These are phyloP conservation scores for Sarocladiaceae sp. DNA, from an alignment of 2,329 filamentous ascomycete species.

Conservation along the genomic window DNA sequence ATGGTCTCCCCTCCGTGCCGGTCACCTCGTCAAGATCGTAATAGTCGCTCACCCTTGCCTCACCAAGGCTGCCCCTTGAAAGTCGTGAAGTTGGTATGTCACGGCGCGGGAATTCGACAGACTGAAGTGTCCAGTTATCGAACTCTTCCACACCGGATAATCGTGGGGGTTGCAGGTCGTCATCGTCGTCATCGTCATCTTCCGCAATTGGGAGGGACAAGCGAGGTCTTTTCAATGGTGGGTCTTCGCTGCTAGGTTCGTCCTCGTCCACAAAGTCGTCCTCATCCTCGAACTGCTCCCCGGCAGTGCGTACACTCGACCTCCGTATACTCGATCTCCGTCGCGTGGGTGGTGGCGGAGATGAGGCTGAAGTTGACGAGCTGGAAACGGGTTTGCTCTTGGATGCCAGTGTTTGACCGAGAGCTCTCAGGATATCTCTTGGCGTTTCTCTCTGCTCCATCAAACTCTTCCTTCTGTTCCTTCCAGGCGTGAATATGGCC, in stretches of 20 bases:
- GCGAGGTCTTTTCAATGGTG: conserved; percentile 42
- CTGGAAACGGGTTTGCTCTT: conserved; percentile 36
- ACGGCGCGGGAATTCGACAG: conserved; percentile 53
- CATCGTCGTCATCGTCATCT: conserved; percentile 43
- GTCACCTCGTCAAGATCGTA: conserved; percentile 30
- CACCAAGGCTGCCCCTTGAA: conserved; percentile 49
- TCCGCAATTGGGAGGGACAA: conserved; percentile 49
- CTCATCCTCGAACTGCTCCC: conserved; percentile 40
- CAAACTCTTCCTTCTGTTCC: conserved; percentile 50
- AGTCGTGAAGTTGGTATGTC: conserved; percentile 37
- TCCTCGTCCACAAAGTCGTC: conserved; percentile 31
- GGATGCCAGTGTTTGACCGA: conserved; percentile 49
- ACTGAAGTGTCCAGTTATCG: conserved; percentile 51
- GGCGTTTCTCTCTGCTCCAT: conserved; percentile 51
- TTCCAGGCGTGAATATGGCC: conserved; percentile 54
- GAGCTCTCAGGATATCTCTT: conserved; percentile 44
- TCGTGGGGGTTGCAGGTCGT: conserved; percentile 45
- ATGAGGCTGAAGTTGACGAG: conserved; percentile 37
- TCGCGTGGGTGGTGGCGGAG: conserved; percentile 14
- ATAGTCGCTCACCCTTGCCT: conserved; percentile 47
- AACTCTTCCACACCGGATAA: conserved; percentile 51
- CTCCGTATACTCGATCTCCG: conserved; percentile 21
- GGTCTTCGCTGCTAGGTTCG: conserved; percentile 4
- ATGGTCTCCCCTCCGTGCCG: conserved; percentile 37
- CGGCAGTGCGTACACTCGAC: conserved; percentile 22